phyloP scores from a whole-genome alignment of 2,329 filamentous ascomycete genomes.

The Epichloe bromicola region DNA sequence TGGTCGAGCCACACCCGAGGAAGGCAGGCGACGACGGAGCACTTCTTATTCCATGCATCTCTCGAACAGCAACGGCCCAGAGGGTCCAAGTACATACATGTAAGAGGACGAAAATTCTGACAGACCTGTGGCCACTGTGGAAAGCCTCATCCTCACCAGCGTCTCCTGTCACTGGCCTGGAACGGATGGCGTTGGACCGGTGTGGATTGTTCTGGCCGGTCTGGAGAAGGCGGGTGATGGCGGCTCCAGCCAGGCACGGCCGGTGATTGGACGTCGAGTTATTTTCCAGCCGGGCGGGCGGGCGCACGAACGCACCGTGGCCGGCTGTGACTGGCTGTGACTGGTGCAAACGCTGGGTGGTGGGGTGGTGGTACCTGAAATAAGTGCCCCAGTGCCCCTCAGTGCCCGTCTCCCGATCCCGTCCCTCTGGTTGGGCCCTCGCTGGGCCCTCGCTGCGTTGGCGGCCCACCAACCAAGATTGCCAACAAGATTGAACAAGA shows the following conservation, averaged over 20 bases:
- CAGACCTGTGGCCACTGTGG: background rate
- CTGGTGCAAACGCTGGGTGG: too few relatives aligned
- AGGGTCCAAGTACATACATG: too few relatives aligned
- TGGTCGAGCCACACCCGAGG: background rate
- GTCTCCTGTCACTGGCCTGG: background rate
- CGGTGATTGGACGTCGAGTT: slow-evolving; percentile 10
- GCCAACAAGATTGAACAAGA: too few relatives aligned
- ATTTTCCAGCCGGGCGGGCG: slow-evolving; percentile 7
- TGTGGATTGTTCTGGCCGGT: background rate
- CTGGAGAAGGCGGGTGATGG: background rate
- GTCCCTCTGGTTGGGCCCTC: too few relatives aligned
- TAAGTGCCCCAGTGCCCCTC: background rate
- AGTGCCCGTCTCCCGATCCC: background rate
- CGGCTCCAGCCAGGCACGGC: slow-evolving; percentile 8
- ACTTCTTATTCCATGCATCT: background rate
- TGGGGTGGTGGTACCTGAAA: slow-evolving; percentile 8
- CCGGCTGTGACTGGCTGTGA: slow-evolving; percentile 4
- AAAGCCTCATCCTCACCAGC: slow-evolving; percentile 2
- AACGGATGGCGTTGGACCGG: slow-evolving; percentile 1
- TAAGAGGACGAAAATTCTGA: slow-evolving; percentile 1
- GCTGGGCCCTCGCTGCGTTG: too few relatives aligned
- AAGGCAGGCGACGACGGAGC: background rate
- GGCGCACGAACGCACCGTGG: slow-evolving; percentile 1
- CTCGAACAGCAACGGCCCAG: background rate
- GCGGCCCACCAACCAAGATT: too few relatives aligned